Evolutionary conservation across 352 stramenopile species (phyloP).

Genomic region (Phytophthora sp.): DNA sequence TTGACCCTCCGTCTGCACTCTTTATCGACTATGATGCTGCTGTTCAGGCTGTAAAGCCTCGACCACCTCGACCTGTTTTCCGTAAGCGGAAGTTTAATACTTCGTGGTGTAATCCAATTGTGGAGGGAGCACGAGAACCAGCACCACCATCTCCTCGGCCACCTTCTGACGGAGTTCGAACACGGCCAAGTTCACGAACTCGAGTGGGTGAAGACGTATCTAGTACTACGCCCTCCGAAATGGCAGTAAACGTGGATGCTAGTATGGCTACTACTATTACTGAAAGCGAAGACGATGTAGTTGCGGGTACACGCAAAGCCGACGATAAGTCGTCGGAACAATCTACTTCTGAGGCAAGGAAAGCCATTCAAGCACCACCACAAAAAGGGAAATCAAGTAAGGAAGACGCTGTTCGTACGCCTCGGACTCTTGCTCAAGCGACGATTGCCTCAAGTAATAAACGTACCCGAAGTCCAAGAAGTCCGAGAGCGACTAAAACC

Average conservation of each 20-base stretch:
- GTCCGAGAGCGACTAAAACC: not conserved
- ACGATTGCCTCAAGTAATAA: constrained; percentile 5
- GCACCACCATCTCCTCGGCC: constrained; percentile 10
- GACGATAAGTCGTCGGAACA: not conserved
- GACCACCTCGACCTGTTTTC: constrained; percentile 51
- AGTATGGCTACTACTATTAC: not conserved
- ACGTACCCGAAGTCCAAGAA: constrained; percentile 1
- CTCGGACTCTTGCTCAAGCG: constrained; percentile 2
- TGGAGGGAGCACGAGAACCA: constrained; percentile 1
- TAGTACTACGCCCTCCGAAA: not conserved
- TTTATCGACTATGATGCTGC: constrained; percentile 77
- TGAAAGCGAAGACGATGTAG: not conserved
- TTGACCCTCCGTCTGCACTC: constrained; percentile 54
- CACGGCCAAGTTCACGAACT: constrained; percentile 4
- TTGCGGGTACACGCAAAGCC: not conserved
- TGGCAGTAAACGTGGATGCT: not conserved
- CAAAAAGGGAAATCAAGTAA: constrained; percentile 3
- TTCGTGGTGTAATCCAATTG: constrained; percentile 83
- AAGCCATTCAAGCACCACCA: not conserved
- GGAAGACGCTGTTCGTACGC: constrained; percentile 21
- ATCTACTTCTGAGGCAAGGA: not conserved
- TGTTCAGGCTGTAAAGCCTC: constrained; percentile 64
- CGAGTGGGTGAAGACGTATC: not conserved
- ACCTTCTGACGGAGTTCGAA: not conserved
- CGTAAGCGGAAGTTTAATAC: constrained; percentile 61